Percentiles rank a stretch among this genome's conserved stretches.
Evolutionary conservation across 345 rosid genomes (phyloP).

Genomic region (Cardamine occulta): DNA sequence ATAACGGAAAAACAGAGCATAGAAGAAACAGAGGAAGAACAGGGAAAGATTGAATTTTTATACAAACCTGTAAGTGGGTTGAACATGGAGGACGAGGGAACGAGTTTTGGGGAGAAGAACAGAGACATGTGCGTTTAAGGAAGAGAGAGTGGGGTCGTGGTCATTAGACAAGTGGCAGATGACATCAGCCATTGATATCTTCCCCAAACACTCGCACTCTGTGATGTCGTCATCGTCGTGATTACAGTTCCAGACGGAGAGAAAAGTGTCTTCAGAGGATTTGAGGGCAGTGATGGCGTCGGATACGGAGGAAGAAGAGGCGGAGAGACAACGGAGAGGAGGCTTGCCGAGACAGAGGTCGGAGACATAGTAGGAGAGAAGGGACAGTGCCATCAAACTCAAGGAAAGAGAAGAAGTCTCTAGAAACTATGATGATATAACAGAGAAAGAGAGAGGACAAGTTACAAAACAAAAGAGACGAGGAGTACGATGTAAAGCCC

Average conservation of each 20-base stretch:
- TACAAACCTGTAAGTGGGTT: constrained; percentile 74
- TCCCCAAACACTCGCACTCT: constrained; percentile 64
- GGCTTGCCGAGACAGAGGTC: constrained; percentile 98
- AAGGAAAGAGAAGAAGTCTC: constrained; percentile 36
- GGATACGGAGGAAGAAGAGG: constrained; percentile 59
- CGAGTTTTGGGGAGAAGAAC: constrained; percentile 56
- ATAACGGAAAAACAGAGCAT: not conserved
- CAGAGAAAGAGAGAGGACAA: not conserved
- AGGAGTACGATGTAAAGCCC: constrained; percentile 22
- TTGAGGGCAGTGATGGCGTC: constrained; percentile 68
- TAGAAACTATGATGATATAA: constrained; percentile 8
- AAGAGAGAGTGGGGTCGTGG: constrained; percentile 55
- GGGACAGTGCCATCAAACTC: constrained; percentile 69
- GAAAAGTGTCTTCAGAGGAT: constrained; percentile 55
- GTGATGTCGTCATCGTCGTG: constrained; percentile 37
- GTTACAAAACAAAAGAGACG: constrained; percentile 10
- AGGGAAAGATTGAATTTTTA: not conserved
- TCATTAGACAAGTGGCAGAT: constrained; percentile 59
- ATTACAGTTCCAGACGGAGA: constrained; percentile 79
- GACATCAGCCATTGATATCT: constrained; percentile 67
- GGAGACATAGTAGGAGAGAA: constrained; percentile 63
- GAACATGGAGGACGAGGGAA: constrained; percentile 60
- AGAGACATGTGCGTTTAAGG: constrained; percentile 64
- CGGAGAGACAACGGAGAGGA: constrained; percentile 66
- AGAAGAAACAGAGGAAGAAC: constrained; percentile 16